Evolutionary conservation across 306 rosid species (phyloP), one percentile per base, ranked within the genome.

Genomic region (Rosa rugosa): DNA sequence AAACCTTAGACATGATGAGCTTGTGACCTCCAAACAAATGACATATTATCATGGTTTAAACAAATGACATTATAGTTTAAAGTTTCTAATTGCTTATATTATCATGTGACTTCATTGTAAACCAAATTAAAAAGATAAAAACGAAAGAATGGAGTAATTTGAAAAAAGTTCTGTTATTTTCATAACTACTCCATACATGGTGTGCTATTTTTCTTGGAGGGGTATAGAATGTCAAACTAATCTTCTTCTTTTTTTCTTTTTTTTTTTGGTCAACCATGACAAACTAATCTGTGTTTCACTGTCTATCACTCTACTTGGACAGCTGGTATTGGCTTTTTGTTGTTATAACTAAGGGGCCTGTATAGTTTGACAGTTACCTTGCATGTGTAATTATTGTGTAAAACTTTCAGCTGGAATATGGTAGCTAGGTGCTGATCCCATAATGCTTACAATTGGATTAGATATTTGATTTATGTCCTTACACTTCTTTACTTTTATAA

Each of bases 391-490:
- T 66, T 66, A 34, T 36, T 36, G 11, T 65, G 23, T 38, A 67
- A 67, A 68, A 75, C 49, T 41, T 49, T 16, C 14, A 12, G 16
- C 9, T 11, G 23, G 20, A 2, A 16, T 54, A 49, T 34, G 36
- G 23, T 25, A 11, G 23, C 36, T 60, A 34, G 72, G 64, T 71
- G 64, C 65, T 68, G 67, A 41, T 71, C n/a, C 8, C 25, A 62
- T 45, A 40, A 16, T 34, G 38, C 68, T 27, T 31, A 27, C 36
- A 31, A 63, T 4, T 63, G 68, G 68, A 11, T 59, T 56, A 49
- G 42, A 66, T 56, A 11, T 62, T 70, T 75, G 73, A 76, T 79
- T 76, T 59, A 57, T 79, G 67, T 25, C 73, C 49, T 59, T 54
- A 8, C 40, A 73, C 72, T 68, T 71, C 63, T 44, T 46, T 46